Conservation (phyloP, 257 asterid genomes). For the Ilex aquifolium region DNA sequence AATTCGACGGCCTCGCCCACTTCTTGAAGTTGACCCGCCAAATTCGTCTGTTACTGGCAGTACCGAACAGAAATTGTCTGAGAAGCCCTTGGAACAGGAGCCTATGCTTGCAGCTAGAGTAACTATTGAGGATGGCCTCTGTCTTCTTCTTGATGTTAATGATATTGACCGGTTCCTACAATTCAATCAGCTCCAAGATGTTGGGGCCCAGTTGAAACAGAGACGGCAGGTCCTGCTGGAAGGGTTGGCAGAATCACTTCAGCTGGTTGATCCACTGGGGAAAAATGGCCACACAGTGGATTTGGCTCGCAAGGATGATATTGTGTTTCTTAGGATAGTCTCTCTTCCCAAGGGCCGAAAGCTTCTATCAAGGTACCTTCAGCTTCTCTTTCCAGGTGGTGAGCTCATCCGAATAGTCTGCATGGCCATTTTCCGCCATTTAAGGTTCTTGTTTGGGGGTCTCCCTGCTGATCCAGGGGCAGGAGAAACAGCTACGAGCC, state of each 20-base stretch:
- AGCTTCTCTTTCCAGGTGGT: constrained; percentile 45
- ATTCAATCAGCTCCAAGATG: constrained; percentile 62
- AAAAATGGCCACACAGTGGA: constrained; percentile 43
- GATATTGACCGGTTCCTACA: constrained; percentile 82
- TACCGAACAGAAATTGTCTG: constrained; percentile 42
- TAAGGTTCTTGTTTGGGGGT: constrained; percentile 65
- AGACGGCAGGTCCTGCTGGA: constrained; percentile 63
- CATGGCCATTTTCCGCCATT: constrained; percentile 76
- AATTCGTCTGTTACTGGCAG: constrained; percentile 39
- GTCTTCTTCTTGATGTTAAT: constrained; percentile 83
- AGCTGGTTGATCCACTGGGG: constrained; percentile 68
- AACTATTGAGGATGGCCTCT: constrained; percentile 79
- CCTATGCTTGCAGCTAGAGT: constrained; percentile 98
- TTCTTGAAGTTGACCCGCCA: constrained; percentile 80
- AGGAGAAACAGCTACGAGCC: constrained; percentile 25
- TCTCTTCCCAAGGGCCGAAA: constrained; percentile 74
- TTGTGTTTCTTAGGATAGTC: constrained; percentile 47
- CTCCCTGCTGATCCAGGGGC: constrained; percentile 35
- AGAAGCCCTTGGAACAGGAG: constrained; percentile 94
- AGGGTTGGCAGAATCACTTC: constrained; percentile 67
- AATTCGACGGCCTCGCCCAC: constrained; percentile 91
- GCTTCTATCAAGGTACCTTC: constrained; percentile 49
- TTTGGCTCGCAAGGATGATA: constrained; percentile 48
- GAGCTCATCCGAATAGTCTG: constrained; percentile 64
- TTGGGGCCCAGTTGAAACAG: constrained; percentile 53